Percentiles rank a stretch among this genome's conserved stretches.
Evolutionary conservation across 2,329 filamentous ascomycete genomes (phyloP).

Genomic region (Alternaria burnsii): DNA sequence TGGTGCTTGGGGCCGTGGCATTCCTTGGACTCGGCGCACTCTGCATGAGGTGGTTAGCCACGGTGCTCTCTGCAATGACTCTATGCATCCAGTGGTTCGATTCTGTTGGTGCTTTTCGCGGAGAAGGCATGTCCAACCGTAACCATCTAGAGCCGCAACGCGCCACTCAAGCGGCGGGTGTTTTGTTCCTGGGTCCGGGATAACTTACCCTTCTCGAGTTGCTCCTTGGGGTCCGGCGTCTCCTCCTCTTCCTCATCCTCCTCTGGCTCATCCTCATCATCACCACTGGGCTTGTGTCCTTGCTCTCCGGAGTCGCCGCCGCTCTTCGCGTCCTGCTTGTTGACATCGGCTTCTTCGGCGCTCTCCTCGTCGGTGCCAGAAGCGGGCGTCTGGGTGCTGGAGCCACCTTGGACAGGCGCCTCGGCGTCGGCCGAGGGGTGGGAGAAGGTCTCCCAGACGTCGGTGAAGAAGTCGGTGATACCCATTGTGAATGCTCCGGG

Average conservation of each 20-base stretch:
- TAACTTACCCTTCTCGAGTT: constrained; percentile 87
- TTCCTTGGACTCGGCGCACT: constrained; percentile 86
- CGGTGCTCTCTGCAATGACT: constrained; percentile 4
- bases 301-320: constrained; percentile 55
- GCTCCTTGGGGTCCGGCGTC: constrained; percentile 84
- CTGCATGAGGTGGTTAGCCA: constrained; percentile 60
- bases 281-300: constrained; percentile 59
- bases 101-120: background rate
- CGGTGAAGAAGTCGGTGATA: constrained; percentile 70
- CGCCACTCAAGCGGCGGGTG: background rate
- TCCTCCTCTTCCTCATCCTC: constrained; percentile 87
- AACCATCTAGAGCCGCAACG: background rate
- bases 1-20: constrained; percentile 95
- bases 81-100: background rate
- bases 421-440: constrained; percentile 56
- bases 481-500: constrained; percentile 60
- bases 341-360: constrained; percentile 52
- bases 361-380: constrained; percentile 56
- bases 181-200: background rate
- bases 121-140: background rate
- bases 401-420: constrained; percentile 51
- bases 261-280: constrained; percentile 69
- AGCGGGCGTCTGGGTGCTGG: constrained; percentile 49
- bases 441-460: constrained; percentile 71
- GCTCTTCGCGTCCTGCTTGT: constrained; percentile 53